phyloP scores from a whole-genome alignment of 306 rosid genomes.

The Cucurbita pepo region DNA sequence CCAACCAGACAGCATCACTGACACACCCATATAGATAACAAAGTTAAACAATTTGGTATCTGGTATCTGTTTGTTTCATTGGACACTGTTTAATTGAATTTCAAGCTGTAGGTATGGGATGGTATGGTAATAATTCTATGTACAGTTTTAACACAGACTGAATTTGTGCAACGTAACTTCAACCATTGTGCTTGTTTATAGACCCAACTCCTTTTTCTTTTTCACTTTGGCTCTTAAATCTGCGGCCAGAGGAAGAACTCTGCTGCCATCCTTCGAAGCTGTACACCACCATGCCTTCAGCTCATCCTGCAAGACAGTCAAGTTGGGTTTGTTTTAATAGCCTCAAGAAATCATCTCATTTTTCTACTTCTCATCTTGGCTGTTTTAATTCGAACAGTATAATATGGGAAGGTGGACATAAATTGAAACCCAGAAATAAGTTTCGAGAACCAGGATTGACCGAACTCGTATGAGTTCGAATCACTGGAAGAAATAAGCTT shows the following conservation, averaged over 20 bases:
- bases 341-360: background rate
- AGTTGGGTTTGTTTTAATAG: background rate
- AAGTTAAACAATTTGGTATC: background rate
- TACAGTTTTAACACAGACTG: background rate
- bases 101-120: background rate
- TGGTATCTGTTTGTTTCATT: background rate
- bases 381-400: background rate
- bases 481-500: background rate
- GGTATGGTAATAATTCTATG: slow-evolving; percentile 2
- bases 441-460: background rate
- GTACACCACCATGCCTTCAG: slow-evolving; percentile 76
- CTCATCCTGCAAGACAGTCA: slow-evolving; percentile 53
- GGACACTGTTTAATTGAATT: background rate
- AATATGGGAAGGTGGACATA: background rate
- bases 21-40: background rate
- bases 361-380: background rate
- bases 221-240: slow-evolving; percentile 36
- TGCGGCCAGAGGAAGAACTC: slow-evolving; percentile 32
- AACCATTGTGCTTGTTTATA: slow-evolving; percentile 2
- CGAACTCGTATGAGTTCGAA: background rate
- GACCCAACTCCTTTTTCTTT: slow-evolving; percentile 40
- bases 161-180: background rate
- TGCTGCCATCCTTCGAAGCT: slow-evolving; percentile 24
- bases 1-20: background rate
- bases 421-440: background rate